Percentiles rank a stretch among this genome's conserved stretches.
Evolutionary conservation across 208 protist genomes (phyloP).

Genomic region (Leishmania major): DNA sequence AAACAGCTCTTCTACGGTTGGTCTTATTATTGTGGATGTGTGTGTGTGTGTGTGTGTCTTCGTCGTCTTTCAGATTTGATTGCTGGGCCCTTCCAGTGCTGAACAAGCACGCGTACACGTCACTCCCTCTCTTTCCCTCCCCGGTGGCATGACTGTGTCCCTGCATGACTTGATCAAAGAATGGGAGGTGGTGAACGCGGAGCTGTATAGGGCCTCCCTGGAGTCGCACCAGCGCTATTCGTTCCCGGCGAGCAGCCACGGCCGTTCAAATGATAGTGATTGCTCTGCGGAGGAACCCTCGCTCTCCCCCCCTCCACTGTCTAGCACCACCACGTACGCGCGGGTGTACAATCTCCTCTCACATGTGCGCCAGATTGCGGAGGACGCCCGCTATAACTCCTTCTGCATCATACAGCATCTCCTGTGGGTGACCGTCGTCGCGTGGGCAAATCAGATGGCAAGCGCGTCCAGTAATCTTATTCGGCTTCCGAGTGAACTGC

Average conservation of each 20-base stretch:
- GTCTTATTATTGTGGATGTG: neutral
- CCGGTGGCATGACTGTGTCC: constrained; percentile 18
- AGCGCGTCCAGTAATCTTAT: constrained; percentile 37
- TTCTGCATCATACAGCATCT: constrained; percentile 36
- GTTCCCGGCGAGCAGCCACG: constrained; percentile 8
- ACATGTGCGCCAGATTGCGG: constrained; percentile 25
- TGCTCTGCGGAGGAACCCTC: neutral
- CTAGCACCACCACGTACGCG: constrained; percentile 24
- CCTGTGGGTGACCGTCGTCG: constrained; percentile 44
- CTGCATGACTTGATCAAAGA: constrained; percentile 24
- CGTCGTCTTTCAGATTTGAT: neutral
- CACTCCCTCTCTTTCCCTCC: neutral
- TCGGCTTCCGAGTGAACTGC: constrained; percentile 15
- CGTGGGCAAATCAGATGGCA: constrained; percentile 60
- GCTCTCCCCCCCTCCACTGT: constrained; percentile 4
- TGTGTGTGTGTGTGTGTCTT: constrained; percentile 5
- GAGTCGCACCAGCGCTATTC: constrained; percentile 34
- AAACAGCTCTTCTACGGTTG: neutral
- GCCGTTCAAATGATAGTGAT: neutral
- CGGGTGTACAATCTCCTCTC: constrained; percentile 31
- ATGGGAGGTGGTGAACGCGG: constrained; percentile 31
- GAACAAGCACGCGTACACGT: neutral
- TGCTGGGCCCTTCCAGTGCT: neutral
- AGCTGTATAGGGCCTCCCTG: constrained; percentile 17
- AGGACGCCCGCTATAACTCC: constrained; percentile 37